A percentile compares a stretch with the other conserved stretches of the same genome.
Conservation (phyloP, 2,329 filamentous ascomycete genomes). For the Alternaria sp. region DNA sequence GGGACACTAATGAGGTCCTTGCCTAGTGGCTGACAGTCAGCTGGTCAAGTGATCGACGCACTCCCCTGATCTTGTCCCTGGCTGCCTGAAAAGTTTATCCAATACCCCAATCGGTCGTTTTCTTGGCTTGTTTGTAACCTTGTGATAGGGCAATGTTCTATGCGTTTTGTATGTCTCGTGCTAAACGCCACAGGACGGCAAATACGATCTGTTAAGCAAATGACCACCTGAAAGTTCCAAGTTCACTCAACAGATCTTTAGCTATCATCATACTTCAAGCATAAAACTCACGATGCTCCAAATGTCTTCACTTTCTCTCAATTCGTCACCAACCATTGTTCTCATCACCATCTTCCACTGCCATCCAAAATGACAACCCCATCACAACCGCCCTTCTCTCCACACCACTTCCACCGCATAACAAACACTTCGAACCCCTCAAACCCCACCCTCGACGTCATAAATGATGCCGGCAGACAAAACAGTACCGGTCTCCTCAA, state of each 20-base stretch:
- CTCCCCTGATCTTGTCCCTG: background rate
- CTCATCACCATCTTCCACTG: background rate
- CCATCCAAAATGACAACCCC: background rate
- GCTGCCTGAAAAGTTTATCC: background rate
- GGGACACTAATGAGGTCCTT: background rate
- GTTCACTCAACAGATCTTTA: background rate
- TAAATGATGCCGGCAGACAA: background rate
- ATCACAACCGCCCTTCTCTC: background rate
- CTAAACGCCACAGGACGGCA: background rate
- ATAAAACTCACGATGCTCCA: background rate
- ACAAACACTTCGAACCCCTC: background rate
- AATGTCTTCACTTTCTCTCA: background rate
- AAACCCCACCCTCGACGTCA: background rate
- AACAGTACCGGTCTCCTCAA: background rate
- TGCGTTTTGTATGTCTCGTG: background rate
- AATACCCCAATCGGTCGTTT: background rate
- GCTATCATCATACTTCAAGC: background rate
- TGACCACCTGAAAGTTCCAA: background rate
- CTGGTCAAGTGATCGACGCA: background rate
- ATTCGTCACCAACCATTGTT: background rate
- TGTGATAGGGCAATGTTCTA: background rate
- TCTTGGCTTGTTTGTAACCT: too few relatives aligned
- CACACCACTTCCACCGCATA: background rate
- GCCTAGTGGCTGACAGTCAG: slow-evolving; percentile 2
- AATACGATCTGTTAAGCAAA: background rate